Conservation (phyloP, 176 grass and related monocot genomes). For the Avena sativa region DNA sequence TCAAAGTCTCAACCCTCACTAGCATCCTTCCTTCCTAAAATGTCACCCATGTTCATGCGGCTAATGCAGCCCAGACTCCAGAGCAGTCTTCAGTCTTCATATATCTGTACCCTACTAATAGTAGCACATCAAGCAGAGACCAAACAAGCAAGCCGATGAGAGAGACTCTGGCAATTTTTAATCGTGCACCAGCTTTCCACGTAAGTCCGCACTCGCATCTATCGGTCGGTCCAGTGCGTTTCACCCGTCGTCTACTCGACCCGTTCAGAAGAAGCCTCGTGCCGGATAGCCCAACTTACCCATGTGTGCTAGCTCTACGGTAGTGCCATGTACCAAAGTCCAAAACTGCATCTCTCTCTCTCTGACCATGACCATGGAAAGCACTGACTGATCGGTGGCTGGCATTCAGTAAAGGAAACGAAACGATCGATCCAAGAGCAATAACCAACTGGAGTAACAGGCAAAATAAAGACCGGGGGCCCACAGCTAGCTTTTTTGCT, state of each 20-base stretch:
- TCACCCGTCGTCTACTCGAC: no score
- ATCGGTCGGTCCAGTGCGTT: background rate
- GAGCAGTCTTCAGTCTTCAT: background rate
- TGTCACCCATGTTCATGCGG: background rate
- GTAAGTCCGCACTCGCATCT: background rate
- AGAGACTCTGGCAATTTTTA: background rate
- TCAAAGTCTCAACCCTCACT: no score
- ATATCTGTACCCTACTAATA: no score
- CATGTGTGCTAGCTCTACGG: background rate
- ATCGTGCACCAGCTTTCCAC: background rate
- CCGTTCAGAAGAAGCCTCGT: background rate
- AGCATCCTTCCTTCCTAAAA: background rate
- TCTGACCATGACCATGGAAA: background rate
- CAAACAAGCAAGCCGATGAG: background rate
- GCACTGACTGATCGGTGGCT: background rate
- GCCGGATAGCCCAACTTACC: background rate
- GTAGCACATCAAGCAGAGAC: no score
- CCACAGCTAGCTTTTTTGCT: conserved; percentile 7
- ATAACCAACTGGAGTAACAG: background rate
- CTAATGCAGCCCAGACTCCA: background rate
- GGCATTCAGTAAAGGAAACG: background rate
- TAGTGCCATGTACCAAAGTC: background rate
- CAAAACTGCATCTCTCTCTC: background rate
- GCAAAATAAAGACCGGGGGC: background rate
- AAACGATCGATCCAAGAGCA: background rate